These are phyloP conservation scores for Boletus pseudopeckii DNA, from an alignment of 768 basidiomycete species.

Conservation along the genomic window DNA sequence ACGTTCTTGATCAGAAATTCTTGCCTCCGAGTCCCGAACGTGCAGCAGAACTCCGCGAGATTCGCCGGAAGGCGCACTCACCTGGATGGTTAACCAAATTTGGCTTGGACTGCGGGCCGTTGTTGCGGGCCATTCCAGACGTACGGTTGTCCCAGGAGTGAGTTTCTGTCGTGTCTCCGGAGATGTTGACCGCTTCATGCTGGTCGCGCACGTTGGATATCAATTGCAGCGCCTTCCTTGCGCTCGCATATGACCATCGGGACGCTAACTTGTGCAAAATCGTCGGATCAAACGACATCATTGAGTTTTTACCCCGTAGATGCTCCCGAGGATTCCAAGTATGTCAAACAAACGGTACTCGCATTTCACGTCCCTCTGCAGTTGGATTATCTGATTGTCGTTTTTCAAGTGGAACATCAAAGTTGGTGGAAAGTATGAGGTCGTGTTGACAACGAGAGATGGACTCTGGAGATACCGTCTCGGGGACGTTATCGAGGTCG, in stretches of 20 bases:
- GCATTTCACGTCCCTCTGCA: background rate
- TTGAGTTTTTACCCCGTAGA: slow-evolving; percentile 20
- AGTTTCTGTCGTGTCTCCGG: background rate
- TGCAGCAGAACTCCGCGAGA: slow-evolving; percentile 13
- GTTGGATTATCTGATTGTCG: background rate
- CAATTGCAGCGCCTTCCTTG: slow-evolving; percentile 22
- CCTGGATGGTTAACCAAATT: slow-evolving; percentile 20
- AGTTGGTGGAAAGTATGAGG: slow-evolving; percentile 14
- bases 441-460: slow-evolving; percentile 25
- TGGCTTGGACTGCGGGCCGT: slow-evolving; percentile 17
- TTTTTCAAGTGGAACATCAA: slow-evolving; percentile 20
- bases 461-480: slow-evolving; percentile 24
- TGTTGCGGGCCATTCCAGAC: slow-evolving; percentile 21
- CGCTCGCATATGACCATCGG: slow-evolving; percentile 20
- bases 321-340: slow-evolving; percentile 20
- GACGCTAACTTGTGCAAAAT: slow-evolving; percentile 23
- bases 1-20: slow-evolving; percentile 7
- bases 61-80: slow-evolving; percentile 1
- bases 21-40: slow-evolving; percentile 16
- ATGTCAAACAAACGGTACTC: slow-evolving; percentile 17
- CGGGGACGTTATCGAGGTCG: slow-evolving; percentile 19
- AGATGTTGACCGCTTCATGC: background rate
- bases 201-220: slow-evolving; percentile 15
- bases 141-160: slow-evolving; percentile 23
- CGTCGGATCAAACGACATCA: slow-evolving; percentile 24